Conservation (phyloP, 129 eudicot genomes). For the Artemisia argyi region DNA sequence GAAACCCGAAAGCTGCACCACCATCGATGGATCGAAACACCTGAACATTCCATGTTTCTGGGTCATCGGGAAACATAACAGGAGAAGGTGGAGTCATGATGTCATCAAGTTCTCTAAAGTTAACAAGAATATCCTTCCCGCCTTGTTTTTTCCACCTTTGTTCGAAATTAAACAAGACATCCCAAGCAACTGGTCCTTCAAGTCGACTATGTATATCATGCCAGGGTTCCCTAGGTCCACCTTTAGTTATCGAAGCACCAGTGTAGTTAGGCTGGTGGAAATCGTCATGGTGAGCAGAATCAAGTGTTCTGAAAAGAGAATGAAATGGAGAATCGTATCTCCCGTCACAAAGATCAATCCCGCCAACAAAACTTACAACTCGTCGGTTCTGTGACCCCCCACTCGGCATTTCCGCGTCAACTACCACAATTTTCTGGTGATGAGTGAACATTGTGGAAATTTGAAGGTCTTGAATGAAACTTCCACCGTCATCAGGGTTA, state of each 20-base stretch:
- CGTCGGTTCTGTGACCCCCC: constrained; percentile 55
- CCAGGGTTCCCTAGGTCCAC: constrained; percentile 92
- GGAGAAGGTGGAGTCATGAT: constrained; percentile 70
- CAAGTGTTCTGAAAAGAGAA: constrained; percentile 76
- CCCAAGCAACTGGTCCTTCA: constrained; percentile 88
- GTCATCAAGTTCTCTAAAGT: constrained; percentile 58
- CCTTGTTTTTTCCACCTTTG: constrained; percentile 88
- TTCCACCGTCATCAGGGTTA: constrained; percentile 75
- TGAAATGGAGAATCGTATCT: constrained; percentile 73
- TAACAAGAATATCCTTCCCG: constrained; percentile 62
- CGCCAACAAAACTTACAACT: constrained; percentile 77
- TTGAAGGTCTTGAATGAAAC: constrained; percentile 64
- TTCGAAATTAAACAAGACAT: constrained; percentile 73
- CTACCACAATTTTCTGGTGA: constrained; percentile 78
- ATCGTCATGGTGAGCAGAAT: constrained; percentile 78
- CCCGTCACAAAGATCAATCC: constrained; percentile 81
- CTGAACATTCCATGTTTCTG: constrained; percentile 77
- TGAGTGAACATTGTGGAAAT: constrained; percentile 83
- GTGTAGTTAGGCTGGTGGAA: constrained; percentile 81
- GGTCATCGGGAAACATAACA: constrained; percentile 62
- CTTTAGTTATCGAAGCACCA: constrained; percentile 61
- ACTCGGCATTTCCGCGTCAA: constrained; percentile 61
- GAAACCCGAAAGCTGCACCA: constrained; percentile 91
- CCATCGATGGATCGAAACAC: constrained; percentile 76
- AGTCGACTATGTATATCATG: constrained; percentile 73